phyloP scores from a whole-genome alignment of 163 green algal species.

The Smithsoniella earleae region DNA sequence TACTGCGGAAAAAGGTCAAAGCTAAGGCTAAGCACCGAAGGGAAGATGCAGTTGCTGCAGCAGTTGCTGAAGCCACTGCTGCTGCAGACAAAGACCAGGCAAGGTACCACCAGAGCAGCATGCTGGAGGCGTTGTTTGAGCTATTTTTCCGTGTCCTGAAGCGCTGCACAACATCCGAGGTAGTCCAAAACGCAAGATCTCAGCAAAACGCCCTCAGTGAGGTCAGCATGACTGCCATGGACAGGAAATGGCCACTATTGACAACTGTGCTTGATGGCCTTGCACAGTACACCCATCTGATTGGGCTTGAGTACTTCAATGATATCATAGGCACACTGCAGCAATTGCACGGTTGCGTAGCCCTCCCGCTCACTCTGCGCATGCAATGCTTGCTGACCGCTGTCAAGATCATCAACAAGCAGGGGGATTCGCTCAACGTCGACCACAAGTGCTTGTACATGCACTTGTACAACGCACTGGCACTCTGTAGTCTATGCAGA shows the following conservation, averaged over 20 bases:
- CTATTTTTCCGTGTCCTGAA: slow-evolving; percentile 85
- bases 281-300: slow-evolving; percentile 65
- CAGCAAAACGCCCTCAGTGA: too few relatives aligned
- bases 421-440: slow-evolving; percentile 68
- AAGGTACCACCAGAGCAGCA: slow-evolving; percentile 42
- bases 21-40: slow-evolving; percentile 31
- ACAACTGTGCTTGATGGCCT: slow-evolving; percentile 58
- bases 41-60: slow-evolving; percentile 46
- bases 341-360: slow-evolving; percentile 38
- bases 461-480: slow-evolving; percentile 56
- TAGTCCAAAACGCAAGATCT: too few relatives aligned
- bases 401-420: slow-evolving; percentile 51
- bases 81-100: slow-evolving; percentile 38
- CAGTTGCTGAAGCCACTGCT: slow-evolving; percentile 59
- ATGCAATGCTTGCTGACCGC: slow-evolving; percentile 56
- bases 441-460: slow-evolving; percentile 57
- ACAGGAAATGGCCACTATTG: slow-evolving; percentile 70
- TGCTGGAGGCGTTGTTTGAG: slow-evolving; percentile 70
- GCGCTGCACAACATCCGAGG: slow-evolving; percentile 48
- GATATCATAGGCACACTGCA: slow-evolving; percentile 50
- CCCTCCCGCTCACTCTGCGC: slow-evolving; percentile 53
- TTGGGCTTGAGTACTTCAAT: slow-evolving; percentile 70
- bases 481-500: slow-evolving; percentile 28
- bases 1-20: slow-evolving; percentile 34
- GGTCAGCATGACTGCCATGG: too few relatives aligned